These are phyloP conservation scores for Suillus bovinus DNA, from an alignment of 768 basidiomycete genomes.

Conservation along the genomic window DNA sequence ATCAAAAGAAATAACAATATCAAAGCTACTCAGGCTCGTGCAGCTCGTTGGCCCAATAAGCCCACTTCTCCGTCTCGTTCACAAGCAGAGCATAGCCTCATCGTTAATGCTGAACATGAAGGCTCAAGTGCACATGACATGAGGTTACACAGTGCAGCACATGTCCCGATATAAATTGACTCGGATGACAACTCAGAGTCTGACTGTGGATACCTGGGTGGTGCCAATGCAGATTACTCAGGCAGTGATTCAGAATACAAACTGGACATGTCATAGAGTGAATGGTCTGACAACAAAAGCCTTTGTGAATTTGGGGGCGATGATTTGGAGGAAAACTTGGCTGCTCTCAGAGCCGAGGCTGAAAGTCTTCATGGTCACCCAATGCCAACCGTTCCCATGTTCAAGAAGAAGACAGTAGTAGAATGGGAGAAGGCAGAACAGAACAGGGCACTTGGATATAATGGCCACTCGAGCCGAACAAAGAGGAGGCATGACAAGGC, in stretches of 20 bases:
- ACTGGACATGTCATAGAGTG: background rate
- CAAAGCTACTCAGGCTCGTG: slow-evolving; percentile 2
- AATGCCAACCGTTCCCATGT: no score
- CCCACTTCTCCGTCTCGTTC: background rate
- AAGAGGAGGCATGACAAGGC: no score
- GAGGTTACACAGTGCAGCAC: background rate
- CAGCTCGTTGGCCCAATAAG: slow-evolving; percentile 1
- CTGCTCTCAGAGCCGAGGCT: background rate
- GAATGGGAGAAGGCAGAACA: no score
- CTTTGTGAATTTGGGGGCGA: background rate
- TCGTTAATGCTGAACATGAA: no score
- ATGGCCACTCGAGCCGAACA: no score
- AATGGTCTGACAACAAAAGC: background rate
- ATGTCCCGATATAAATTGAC: slow-evolving; percentile 1
- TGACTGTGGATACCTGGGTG: slow-evolving; percentile 7
- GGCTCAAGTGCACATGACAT: no score
- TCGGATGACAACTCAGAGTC: background rate
- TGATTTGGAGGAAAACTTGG: background rate
- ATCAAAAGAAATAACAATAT: background rate
- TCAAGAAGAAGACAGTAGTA: no score
- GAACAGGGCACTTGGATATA: no score
- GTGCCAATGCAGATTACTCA: background rate
- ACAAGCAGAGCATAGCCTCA: background rate
- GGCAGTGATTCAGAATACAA: background rate
- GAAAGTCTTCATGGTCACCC: background rate